Conservation (phyloP, 768 basidiomycete species). For the Pleurotus citrinopileatus region DNA sequence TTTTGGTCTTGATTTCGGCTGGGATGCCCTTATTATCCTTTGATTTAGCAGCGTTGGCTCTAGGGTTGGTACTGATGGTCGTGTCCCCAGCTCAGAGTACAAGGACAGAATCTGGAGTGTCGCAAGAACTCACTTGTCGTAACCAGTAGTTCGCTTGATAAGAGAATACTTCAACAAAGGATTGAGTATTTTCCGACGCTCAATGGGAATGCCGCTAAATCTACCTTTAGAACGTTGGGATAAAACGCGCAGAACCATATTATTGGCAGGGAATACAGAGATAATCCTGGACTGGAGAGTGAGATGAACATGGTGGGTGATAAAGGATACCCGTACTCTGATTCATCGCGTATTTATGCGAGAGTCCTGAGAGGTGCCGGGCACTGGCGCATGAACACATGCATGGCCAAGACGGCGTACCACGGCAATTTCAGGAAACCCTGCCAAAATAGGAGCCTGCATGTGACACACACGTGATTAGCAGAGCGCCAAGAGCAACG, state of each 20-base stretch:
- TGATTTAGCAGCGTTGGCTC: constrained; percentile 17
- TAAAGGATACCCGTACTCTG: not conserved
- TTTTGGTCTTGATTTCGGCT: constrained; percentile 17
- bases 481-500: not conserved
- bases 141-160: constrained; percentile 15
- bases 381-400: no score
- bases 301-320: not conserved
- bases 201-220: not conserved
- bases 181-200: not conserved
- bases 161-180: not conserved
- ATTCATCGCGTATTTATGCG: not conserved
- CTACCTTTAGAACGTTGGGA: constrained; percentile 27
- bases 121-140: constrained; percentile 17
- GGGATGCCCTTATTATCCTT: constrained; percentile 13
- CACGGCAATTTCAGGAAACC: not conserved
- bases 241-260: constrained; percentile 32
- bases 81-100: not conserved
- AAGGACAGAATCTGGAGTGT: not conserved
- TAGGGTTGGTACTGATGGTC: constrained; percentile 16
- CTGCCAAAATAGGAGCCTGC: not conserved
- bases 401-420: no score
- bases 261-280: constrained; percentile 35
- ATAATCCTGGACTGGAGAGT: not conserved
- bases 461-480: not conserved
- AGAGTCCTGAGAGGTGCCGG: not conserved